Evolutionary conservation across 2,329 filamentous ascomycete genomes (phyloP), one percentile per base, ranked within the genome.

Genomic region (Endothia cerciana): DNA sequence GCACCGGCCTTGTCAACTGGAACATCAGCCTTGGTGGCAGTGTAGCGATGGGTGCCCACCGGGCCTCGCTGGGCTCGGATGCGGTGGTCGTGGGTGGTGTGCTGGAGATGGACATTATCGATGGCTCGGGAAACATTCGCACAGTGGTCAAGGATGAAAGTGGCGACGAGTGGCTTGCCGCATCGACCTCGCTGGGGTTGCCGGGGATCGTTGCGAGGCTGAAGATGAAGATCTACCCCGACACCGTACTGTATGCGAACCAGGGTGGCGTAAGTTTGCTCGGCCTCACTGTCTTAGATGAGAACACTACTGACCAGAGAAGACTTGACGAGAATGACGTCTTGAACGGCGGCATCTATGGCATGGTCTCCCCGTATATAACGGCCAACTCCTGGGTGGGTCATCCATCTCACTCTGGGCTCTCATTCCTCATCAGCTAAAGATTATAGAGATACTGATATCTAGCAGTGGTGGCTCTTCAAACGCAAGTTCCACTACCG

Each of bases 1-100:
- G 82, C 22, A 83, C 83, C 62, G 82, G 81, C 0, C 73, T 85
- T 4, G 82, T 84, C 4, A 85, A 84, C 70, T 85, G 82, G 82
- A 84, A 84, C 68, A 84, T 84, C 63, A 83, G 79, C 5, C 75
- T 84, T 43, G 82, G 80, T 0, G 82, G 82, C 17, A 80, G 79
- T 47, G 78, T 84, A 4, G 82, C 82, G 4, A 85, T 85, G 82
- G 82, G 82, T 0, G 82, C 81, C 3, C 82, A 85, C 69, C 77
- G 82, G 17, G 81, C 78, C 0, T 81, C 81, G 19, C 75, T 84
- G 19, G 73, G 80, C 15, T 81, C 83, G 68, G 77, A 82, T 36
- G 81, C 81, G 4, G 83, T 81, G 73, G 82, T 85, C 3, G 81
- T 81, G 4, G 80, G 81, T 0, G 82, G 82, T 5, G 82, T 82